A percentile compares a stretch with the other conserved stretches of the same genome.
phyloP scores from a whole-genome alignment of 805 yeast genomes.

The Brettanomyces sp. region DNA sequence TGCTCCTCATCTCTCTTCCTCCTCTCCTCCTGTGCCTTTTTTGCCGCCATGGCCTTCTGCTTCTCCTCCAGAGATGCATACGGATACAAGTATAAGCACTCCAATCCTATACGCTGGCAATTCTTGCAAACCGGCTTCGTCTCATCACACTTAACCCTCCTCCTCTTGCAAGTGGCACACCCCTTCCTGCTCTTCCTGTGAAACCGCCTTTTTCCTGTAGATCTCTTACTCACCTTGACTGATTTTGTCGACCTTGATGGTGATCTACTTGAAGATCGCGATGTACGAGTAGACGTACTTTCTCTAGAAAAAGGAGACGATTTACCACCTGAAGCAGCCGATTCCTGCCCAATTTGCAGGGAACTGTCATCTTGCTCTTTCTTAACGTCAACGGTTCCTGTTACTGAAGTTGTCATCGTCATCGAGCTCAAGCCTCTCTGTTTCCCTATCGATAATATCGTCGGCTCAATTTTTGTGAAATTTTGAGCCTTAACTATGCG shows the following conservation, averaged over 20 bases:
- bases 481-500: no score
- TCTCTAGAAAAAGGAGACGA: not conserved
- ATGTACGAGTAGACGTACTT: no score
- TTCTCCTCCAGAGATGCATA: not conserved
- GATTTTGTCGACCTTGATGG: not conserved
- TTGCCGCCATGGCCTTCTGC: constrained; percentile 2
- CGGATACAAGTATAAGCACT: constrained; percentile 47
- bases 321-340: not conserved
- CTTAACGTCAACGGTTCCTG: not conserved
- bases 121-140: constrained; percentile 68
- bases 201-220: constrained; percentile 73
- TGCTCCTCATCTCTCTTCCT: not conserved
- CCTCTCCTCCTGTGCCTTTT: not conserved
- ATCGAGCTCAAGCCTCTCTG: no score
- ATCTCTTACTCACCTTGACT: constrained; percentile 24
- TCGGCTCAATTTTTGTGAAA: no score
- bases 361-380: not conserved
- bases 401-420: not conserved
- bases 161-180: constrained; percentile 77
- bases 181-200: constrained; percentile 87
- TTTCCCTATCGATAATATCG: no score
- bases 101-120: constrained; percentile 70
- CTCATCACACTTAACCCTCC: constrained; percentile 93
- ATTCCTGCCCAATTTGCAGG: not conserved
- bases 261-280: not conserved